phyloP scores from a whole-genome alignment of 768 basidiomycete species.

The Boletus edulis region DNA sequence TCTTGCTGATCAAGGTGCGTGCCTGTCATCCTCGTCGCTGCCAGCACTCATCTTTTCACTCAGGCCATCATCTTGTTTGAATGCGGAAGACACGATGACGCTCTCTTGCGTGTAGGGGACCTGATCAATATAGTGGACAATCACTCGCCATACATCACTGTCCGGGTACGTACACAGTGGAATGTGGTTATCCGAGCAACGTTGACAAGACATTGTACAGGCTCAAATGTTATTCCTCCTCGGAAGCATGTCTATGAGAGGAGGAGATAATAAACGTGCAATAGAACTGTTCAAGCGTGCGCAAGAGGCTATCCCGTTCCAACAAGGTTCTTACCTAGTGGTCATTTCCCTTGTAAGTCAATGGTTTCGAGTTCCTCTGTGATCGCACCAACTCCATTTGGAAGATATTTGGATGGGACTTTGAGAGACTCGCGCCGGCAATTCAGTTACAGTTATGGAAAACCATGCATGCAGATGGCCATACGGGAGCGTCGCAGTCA shows the following conservation, averaged over 20 bases:
- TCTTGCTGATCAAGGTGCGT: slow-evolving; percentile 11
- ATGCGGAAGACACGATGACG: not conserved
- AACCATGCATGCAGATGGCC: too few relatives aligned
- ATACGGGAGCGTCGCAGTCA: too few relatives aligned
- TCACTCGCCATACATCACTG: too few relatives aligned
- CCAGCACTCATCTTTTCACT: not conserved
- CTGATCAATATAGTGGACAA: too few relatives aligned
- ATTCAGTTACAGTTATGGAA: too few relatives aligned
- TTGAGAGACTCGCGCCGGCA: too few relatives aligned
- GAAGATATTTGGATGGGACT: too few relatives aligned
- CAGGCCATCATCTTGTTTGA: slow-evolving; percentile 1
- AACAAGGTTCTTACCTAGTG: not conserved
- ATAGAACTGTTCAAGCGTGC: not conserved
- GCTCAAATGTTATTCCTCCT: not conserved
- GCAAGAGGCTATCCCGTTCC: not conserved
- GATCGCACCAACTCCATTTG: too few relatives aligned
- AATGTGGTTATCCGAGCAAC: not conserved
- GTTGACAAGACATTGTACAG: not conserved
- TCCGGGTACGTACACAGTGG: too few relatives aligned
- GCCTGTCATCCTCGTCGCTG: not conserved
- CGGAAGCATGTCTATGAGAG: not conserved
- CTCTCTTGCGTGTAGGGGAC: too few relatives aligned
- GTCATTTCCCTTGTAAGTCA: not conserved
- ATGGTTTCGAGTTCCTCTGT: not conserved
- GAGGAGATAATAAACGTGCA: not conserved